Evolutionary conservation across 768 basidiomycete genomes (phyloP).

Genomic region (Naematelia aurantialba): DNA sequence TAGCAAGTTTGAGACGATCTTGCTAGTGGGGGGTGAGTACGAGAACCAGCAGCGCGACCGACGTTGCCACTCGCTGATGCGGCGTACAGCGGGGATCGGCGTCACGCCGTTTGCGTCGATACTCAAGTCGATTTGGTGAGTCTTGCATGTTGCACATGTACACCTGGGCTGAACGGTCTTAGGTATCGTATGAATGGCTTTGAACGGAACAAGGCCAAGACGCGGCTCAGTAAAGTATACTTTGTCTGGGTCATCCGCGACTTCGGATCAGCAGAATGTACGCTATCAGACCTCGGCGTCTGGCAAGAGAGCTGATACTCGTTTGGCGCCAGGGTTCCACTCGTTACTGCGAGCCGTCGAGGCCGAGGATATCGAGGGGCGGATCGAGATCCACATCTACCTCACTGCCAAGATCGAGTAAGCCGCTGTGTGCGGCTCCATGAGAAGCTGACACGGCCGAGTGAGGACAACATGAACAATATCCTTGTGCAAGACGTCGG

Average conservation of each 20-base stretch:
- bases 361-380: conserved; percentile 77
- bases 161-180: background rate
- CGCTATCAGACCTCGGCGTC: background rate
- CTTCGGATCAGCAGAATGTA: conserved; percentile 59
- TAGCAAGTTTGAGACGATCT: conserved; percentile 75
- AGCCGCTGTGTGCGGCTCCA: background rate
- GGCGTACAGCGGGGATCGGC: conserved; percentile 73
- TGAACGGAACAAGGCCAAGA: conserved; percentile 60
- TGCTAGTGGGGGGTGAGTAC: conserved; percentile 65
- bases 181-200: conserved; percentile 86
- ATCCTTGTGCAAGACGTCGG: conserved; percentile 92
- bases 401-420: conserved; percentile 78
- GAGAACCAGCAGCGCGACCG: background rate
- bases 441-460: conserved; percentile 1
- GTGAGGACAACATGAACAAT: conserved; percentile 85
- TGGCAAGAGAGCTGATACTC: background rate
- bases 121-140: conserved; percentile 76
- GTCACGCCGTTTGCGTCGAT: conserved; percentile 89
- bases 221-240: conserved; percentile 74
- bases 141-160: background rate
- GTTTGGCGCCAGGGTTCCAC: conserved; percentile 67
- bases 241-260: conserved; percentile 96
- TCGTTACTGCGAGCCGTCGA: conserved; percentile 87
- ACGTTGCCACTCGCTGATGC: conserved; percentile 2
- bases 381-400: conserved; percentile 86